Conservation (phyloP, 139 green algal genomes). For the Pseudopediastrum boryanum region DNA sequence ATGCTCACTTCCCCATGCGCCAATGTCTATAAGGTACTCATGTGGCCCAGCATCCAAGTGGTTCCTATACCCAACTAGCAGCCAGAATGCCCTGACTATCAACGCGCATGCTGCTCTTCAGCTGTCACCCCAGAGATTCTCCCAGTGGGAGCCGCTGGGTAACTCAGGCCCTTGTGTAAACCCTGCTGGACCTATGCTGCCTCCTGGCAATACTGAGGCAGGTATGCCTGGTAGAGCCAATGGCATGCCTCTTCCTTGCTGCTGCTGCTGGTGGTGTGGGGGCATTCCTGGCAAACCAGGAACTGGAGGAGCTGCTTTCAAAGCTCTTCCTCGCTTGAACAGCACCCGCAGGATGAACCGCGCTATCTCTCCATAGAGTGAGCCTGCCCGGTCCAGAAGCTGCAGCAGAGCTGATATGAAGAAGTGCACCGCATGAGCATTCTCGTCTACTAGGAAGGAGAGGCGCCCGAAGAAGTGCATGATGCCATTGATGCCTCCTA, state of each 20-base stretch:
- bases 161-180: no score
- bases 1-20: no score
- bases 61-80: no score
- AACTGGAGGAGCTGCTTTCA: background rate
- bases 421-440: conserved; percentile 98
- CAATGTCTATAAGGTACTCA: no score
- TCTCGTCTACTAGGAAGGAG: conserved; percentile 98
- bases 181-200: no score
- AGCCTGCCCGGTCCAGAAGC: conserved; percentile 92
- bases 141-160: conserved; percentile 22
- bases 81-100: no score
- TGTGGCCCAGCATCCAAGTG: no score
- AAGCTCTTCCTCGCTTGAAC: conserved; percentile 20
- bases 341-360: conserved; percentile 93
- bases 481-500: conserved; percentile 74
- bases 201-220: background rate
- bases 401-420: conserved; percentile 96
- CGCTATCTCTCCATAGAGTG: conserved; percentile 94
- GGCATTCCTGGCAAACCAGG: background rate
- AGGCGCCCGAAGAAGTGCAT: conserved; percentile 95
- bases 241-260: no score
- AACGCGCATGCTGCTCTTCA: background rate
- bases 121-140: conserved; percentile 34
- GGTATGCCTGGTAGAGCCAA: conserved; percentile 2
- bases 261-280: conserved; percentile 20